Evolutionary conservation across 768 basidiomycete genomes (phyloP).

Genomic region (Leccinum uliginosum): DNA sequence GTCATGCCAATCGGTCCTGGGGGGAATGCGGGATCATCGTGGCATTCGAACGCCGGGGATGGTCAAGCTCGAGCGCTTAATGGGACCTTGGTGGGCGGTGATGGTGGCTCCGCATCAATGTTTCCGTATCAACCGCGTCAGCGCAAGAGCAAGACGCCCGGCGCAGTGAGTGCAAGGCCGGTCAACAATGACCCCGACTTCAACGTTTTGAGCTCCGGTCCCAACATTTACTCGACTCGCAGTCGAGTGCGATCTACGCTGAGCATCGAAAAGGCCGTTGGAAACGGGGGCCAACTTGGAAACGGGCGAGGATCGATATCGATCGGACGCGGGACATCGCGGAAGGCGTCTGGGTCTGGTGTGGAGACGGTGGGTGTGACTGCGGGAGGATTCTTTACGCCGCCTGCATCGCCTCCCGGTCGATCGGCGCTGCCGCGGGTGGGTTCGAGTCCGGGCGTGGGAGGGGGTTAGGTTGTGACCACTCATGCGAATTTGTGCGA

Average conservation of each 20-base stretch:
- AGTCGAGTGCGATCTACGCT: conserved; percentile 53
- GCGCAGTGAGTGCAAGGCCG: conserved; percentile 28
- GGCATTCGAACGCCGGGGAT: conserved; percentile 8
- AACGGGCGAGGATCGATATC: conserved; percentile 56
- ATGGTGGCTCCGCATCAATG: conserved; percentile 3
- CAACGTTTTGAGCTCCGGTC: conserved; percentile 12
- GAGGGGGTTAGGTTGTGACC: background rate
- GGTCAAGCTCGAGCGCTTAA: background rate
- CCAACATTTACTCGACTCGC: conserved; percentile 32
- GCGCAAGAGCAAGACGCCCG: conserved; percentile 28
- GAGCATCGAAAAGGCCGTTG: conserved; percentile 49
- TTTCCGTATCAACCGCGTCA: conserved; percentile 39
- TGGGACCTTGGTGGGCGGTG: conserved; percentile 19
- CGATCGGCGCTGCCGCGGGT: background rate
- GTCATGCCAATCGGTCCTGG: conserved; percentile 64
- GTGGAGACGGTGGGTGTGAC: conserved; percentile 76
- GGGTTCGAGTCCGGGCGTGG: background rate
- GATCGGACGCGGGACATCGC: conserved; percentile 56
- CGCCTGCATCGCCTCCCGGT: conserved; percentile 36
- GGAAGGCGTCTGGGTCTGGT: conserved; percentile 63
- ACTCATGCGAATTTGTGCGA: background rate
- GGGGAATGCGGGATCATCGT: conserved; percentile 8
- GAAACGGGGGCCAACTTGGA: conserved; percentile 24
- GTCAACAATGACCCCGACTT: conserved; percentile 29
- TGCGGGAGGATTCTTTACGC: conserved; percentile 72